phyloP scores from a whole-genome alignment of 2,329 filamentous ascomycete genomes.

The Aspergillus fumigatiaffinis region DNA sequence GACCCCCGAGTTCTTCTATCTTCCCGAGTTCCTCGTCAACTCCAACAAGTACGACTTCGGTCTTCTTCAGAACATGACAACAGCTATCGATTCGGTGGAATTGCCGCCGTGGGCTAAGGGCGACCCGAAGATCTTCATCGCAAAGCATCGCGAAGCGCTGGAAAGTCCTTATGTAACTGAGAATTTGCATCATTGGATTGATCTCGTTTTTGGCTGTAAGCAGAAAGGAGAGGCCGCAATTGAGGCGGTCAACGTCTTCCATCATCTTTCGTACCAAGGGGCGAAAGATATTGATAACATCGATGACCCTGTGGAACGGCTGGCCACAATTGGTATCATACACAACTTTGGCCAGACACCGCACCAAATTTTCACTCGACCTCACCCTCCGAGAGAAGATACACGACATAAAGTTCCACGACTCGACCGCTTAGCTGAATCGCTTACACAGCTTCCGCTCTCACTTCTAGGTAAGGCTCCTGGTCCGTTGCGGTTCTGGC shows the following conservation, averaged over 20 bases:
- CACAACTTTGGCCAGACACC: constrained; percentile 99
- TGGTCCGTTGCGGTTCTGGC: background rate
- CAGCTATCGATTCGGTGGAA: constrained; percentile 76
- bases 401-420: constrained; percentile 61
- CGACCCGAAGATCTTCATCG: constrained; percentile 90
- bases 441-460: constrained; percentile 72
- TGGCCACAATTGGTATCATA: constrained; percentile 90
- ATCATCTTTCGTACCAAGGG: constrained; percentile 90
- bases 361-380: constrained; percentile 82
- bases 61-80: constrained; percentile 71
- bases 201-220: constrained; percentile 89
- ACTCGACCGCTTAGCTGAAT: constrained; percentile 73
- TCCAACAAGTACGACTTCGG: constrained; percentile 95
- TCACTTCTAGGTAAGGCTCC: constrained; percentile 61
- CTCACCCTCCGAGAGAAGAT: constrained; percentile 74
- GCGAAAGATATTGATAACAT: constrained; percentile 91
- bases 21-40: constrained; percentile 93
- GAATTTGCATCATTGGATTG: constrained; percentile 90
- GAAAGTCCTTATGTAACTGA: constrained; percentile 91
- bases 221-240: constrained; percentile 89
- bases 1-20: constrained; percentile 94
- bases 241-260: constrained; percentile 91
- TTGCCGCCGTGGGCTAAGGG: constrained; percentile 97
- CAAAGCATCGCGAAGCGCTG: constrained; percentile 90
- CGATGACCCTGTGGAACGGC: constrained; percentile 76